phyloP scores from a whole-genome alignment of 1,139 yeast genomes.

The Geotrichum bryndzae region DNA sequence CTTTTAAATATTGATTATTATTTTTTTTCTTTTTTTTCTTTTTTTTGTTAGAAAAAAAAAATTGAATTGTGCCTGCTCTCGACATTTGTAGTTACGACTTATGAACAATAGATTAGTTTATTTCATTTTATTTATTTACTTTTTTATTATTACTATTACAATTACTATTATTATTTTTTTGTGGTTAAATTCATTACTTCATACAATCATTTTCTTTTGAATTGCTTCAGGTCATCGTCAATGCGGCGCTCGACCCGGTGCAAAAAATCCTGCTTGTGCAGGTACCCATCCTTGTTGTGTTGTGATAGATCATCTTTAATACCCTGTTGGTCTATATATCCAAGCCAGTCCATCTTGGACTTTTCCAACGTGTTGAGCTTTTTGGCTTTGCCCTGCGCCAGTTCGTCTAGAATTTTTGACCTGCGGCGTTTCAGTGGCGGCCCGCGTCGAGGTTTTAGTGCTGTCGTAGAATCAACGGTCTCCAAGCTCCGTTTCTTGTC shows the following conservation, averaged over 20 bases:
- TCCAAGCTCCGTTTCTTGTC: conserved; percentile 10
- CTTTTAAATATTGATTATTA: conserved; percentile 25
- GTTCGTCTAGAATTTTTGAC: conserved; percentile 70
- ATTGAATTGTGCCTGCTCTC: too few species aligned
- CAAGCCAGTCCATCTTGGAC: conserved; percentile 91
- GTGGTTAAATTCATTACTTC: neutral
- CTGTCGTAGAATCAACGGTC: conserved; percentile 22
- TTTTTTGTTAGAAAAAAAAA: neutral
- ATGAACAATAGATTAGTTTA: neutral
- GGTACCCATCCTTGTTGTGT: conserved; percentile 74
- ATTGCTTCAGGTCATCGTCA: conserved; percentile 57
- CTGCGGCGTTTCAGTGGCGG: conserved; percentile 48
- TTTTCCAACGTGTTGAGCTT: conserved; percentile 89
- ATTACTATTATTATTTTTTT: neutral
- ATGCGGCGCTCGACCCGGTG: conserved; percentile 64
- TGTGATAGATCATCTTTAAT: conserved; percentile 73
- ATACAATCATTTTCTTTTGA: conserved; percentile 37
- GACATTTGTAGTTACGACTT: neutral
- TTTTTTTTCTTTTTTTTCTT: neutral
- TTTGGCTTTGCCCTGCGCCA: conserved; percentile 49
- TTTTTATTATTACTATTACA: too few species aligned
- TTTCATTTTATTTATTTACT: too few species aligned
- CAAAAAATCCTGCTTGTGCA: conserved; percentile 88
- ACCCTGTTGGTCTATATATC: conserved; percentile 82
- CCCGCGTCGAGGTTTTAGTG: conserved; percentile 44